phyloP scores from a whole-genome alignment of 2,329 filamentous ascomycete species.

The Metarhizium rileyi region DNA sequence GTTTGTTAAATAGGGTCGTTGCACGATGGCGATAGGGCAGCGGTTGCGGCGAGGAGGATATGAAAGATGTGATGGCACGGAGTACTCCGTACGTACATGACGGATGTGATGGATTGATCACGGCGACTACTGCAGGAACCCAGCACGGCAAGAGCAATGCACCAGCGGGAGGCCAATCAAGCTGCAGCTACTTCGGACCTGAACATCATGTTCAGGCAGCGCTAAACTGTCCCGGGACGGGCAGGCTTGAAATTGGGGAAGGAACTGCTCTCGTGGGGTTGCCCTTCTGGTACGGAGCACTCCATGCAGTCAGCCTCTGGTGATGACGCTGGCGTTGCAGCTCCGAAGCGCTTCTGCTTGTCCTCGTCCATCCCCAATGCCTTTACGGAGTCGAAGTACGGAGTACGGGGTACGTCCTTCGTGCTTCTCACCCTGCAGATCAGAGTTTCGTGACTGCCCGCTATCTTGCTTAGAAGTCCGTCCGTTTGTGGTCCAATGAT shows the following conservation, averaged over 20 bases:
- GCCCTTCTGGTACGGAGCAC: not conserved
- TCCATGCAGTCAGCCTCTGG: not conserved
- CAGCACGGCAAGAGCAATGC: not conserved
- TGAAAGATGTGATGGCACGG: too few species aligned
- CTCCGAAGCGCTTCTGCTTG: not conserved
- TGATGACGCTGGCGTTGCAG: not conserved
- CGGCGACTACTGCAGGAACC: not conserved
- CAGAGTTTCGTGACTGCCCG: not conserved
- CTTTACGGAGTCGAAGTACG: too few species aligned
- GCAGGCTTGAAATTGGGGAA: not conserved
- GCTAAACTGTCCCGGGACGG: not conserved
- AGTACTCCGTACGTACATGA: too few species aligned
- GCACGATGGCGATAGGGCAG: not conserved
- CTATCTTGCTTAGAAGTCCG: not conserved
- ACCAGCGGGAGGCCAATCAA: not conserved
- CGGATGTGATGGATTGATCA: not conserved
- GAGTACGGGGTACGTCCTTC: too few species aligned
- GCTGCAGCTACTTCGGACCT: not conserved
- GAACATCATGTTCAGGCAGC: slow-evolving; percentile 4
- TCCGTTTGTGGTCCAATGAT: too few species aligned
- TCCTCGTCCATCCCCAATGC: too few species aligned
- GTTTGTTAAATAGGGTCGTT: not conserved
- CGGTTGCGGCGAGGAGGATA: too few species aligned
- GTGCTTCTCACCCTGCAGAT: not conserved
- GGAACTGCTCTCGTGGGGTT: not conserved